Evolutionary conservation across 78 protist species (phyloP), one percentile per base, ranked within the genome.

Genomic region (Parvularia atlantis): DNA sequence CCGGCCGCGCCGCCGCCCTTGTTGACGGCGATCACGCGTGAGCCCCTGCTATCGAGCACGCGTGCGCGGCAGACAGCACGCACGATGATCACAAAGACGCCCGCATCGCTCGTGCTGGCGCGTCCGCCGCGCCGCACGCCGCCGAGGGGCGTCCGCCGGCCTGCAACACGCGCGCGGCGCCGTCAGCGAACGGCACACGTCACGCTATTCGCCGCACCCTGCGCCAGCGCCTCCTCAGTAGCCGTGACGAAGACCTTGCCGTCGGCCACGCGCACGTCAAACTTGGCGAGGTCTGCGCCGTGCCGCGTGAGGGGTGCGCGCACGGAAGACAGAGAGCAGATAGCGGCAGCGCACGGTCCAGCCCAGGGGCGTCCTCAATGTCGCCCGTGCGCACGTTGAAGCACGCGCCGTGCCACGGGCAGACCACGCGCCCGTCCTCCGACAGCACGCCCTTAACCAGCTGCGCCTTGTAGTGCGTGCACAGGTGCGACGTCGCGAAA

Each of bases 361-460:
- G 4, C n/a, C 71, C 70, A 14, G 78, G 78, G 39, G 39, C 5
- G 48, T 73, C 78, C 30, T 73, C 78, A 31, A 73, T 73, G 61
- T 73, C 78, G 20, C 78, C 78, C 3, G 78, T 63, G 28, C 5
- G 43, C 43, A 40, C 46, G 28, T 33, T 61, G 78, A 73, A 73
- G 58, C 78, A 73, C 11, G 78, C 78, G 26, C 70, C 70, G 60
- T 73, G 78, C 78, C 71, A 61, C 7, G 69, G 78, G 50, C 78
- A 73, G 62, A 31, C 40, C 10, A 73, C 60, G 3, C 26, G 2
- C 24, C 78, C 78, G n/a, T 60, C 58, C 48, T 36, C 39, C 10
- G 35, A 19, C 28, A 69, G 35, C 20, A 73, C 70, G 44, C 78
- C 78, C 22, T 35, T 62, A 50, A 24, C 33, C 30, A 73, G 70